Percentiles rank a stretch among this genome's conserved stretches.
These are phyloP conservation scores for Eragrostis curvula DNA, from an alignment of 176 grass and related monocot genomes.

Conservation along the genomic window DNA sequence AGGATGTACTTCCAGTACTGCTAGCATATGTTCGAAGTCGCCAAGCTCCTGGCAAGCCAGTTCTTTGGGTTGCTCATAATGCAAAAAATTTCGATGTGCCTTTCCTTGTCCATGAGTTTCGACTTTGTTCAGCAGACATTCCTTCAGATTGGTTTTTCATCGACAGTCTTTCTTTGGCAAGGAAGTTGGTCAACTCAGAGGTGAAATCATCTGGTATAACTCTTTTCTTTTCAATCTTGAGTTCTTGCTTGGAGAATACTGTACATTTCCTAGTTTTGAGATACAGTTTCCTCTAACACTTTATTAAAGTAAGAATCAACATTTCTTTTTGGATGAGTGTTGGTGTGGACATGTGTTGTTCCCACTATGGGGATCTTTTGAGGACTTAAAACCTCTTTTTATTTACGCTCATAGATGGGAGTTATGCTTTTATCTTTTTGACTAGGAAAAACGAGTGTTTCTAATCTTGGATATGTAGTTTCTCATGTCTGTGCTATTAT, in stretches of 20 bases:
- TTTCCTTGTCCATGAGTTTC: constrained; percentile 72
- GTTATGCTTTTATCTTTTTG: too few relatives aligned
- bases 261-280: neutral
- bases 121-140: constrained; percentile 56
- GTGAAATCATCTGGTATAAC: constrained; percentile 57
- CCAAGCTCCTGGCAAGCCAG: constrained; percentile 66
- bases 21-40: constrained; percentile 63
- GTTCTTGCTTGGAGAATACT: neutral
- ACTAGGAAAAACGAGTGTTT: constrained; percentile 1
- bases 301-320: neutral
- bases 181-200: constrained; percentile 30
- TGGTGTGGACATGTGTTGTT: neutral
- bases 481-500: neutral
- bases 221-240: constrained; percentile 1
- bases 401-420: neutral
- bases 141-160: constrained; percentile 76
- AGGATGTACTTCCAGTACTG: constrained; percentile 66
- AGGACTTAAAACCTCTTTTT: neutral
- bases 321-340: neutral
- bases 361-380: neutral
- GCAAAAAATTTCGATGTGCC: constrained; percentile 62
- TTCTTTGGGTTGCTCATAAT: constrained; percentile 84
- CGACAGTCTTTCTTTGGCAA: constrained; percentile 61
- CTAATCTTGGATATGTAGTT: neutral
- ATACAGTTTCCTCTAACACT: constrained; percentile 13